phyloP scores from a whole-genome alignment of 2,329 filamentous ascomycete species.

The Fusarium globosum region DNA sequence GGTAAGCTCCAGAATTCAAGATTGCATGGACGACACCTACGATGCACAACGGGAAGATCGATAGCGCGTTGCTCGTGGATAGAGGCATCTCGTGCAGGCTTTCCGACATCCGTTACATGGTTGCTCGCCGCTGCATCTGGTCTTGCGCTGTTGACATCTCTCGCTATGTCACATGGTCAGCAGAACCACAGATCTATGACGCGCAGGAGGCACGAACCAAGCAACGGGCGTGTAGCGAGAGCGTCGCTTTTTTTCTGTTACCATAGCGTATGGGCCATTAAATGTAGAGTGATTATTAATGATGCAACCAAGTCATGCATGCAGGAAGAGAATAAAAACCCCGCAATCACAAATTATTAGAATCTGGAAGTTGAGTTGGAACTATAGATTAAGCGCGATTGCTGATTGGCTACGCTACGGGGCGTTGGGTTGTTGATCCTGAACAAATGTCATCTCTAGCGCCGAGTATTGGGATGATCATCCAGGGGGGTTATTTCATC shows the following conservation, averaged over 20 bases:
- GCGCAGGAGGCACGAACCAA: background rate
- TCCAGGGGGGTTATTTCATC: accelerated
- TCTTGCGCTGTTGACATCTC: background rate
- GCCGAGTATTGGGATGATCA: too few species aligned
- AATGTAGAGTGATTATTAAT: background rate
- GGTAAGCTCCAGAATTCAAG: background rate
- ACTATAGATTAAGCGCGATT: too few species aligned
- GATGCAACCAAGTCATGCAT: background rate
- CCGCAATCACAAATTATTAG: background rate
- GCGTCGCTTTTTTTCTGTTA: background rate
- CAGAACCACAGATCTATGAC: background rate
- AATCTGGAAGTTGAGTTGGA: accelerated
- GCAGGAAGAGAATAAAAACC: background rate
- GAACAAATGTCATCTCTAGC: too few species aligned
- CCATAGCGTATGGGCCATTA: background rate
- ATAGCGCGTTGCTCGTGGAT: background rate
- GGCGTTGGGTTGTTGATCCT: too few species aligned
- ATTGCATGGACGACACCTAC: background rate
- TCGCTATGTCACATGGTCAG: background rate
- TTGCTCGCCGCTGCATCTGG: background rate
- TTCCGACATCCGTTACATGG: background rate
- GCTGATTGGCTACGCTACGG: too few species aligned
- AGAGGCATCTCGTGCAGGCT: background rate
- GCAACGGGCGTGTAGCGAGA: background rate
- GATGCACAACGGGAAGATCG: background rate